phyloP scores from a whole-genome alignment of 2,329 filamentous ascomycete genomes.

The Colletotrichum eleusines region DNA sequence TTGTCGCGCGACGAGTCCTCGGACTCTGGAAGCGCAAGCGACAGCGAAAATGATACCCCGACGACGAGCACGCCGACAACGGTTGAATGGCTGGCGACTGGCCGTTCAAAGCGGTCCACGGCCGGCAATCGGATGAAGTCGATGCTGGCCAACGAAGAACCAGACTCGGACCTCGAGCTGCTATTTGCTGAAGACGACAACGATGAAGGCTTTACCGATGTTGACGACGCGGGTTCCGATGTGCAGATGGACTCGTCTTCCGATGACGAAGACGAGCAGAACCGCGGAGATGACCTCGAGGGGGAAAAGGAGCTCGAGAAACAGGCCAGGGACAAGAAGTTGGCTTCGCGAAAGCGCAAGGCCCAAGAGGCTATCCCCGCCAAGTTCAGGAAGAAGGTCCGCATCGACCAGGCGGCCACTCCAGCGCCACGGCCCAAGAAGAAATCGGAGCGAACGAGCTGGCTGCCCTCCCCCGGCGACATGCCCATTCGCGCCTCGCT shows the following conservation, averaged over 20 bases:
- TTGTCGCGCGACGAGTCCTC: constrained; percentile 40
- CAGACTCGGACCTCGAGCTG: constrained; percentile 76
- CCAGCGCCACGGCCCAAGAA: constrained; percentile 67
- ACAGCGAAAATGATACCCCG: constrained; percentile 53
- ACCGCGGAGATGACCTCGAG: constrained; percentile 76
- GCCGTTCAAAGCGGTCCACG: constrained; percentile 80
- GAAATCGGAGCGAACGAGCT: constrained; percentile 70
- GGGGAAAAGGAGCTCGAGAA: constrained; percentile 90
- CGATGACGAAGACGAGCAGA: constrained; percentile 83
- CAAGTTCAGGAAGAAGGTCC: constrained; percentile 80
- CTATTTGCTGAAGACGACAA: constrained; percentile 81
- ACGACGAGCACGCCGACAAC: constrained; percentile 46
- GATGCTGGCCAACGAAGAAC: constrained; percentile 80
- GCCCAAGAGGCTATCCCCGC: constrained; percentile 79
- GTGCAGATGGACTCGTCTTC: constrained; percentile 88
- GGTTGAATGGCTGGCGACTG: constrained; percentile 79
- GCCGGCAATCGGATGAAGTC: constrained; percentile 87
- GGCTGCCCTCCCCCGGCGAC: constrained; percentile 67
- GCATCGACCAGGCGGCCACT: constrained; percentile 66
- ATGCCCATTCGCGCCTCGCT: constrained; percentile 70
- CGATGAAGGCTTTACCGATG: constrained; percentile 77
- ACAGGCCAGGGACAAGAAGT: constrained; percentile 76
- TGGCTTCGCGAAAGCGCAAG: constrained; percentile 82
- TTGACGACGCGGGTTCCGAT: constrained; percentile 76
- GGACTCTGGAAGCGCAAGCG: constrained; percentile 44